A percentile compares a stretch with the other conserved stretches of the same genome.
Conservation (phyloP, 441 rosid species). For the Erodium moschatum region DNA sequence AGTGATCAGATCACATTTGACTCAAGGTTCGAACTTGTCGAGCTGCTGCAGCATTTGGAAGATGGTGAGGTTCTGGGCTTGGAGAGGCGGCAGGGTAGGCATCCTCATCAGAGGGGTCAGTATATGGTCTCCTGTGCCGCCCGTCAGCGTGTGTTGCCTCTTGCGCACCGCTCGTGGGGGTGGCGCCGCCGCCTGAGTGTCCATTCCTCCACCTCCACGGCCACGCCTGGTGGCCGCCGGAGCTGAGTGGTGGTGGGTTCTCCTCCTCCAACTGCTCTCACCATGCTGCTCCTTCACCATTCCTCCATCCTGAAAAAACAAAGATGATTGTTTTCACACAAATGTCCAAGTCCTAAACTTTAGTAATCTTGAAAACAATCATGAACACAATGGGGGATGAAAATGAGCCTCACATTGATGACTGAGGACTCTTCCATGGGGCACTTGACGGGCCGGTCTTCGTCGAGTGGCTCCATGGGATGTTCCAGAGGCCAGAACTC, state of each 20-base stretch:
- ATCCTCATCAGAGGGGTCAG: neutral
- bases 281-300: neutral
- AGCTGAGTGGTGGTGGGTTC: neutral
- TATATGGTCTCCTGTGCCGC: neutral
- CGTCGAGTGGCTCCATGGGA: conserved; percentile 2
- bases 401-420: neutral
- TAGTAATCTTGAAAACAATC: neutral
- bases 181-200: neutral
- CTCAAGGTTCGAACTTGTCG: too few species aligned
- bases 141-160: conserved; percentile 2
- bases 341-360: too few species aligned
- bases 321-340: too few species aligned
- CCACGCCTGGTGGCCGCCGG: neutral
- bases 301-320: neutral
- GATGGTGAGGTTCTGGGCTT: conserved; percentile 6
- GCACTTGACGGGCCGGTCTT: neutral
- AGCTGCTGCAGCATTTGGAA: neutral
- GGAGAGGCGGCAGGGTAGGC: neutral
- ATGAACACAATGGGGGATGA: neutral
- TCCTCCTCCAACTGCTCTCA: conserved; percentile 4
- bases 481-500: conserved; percentile 6
- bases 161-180: conserved; percentile 1
- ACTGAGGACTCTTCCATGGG: conserved; percentile 2
- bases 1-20: too few species aligned
- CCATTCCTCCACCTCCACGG: neutral